Evolutionary conservation across 2,329 filamentous ascomycete species (phyloP).

Genomic region (Fusarium albosuccineum): DNA sequence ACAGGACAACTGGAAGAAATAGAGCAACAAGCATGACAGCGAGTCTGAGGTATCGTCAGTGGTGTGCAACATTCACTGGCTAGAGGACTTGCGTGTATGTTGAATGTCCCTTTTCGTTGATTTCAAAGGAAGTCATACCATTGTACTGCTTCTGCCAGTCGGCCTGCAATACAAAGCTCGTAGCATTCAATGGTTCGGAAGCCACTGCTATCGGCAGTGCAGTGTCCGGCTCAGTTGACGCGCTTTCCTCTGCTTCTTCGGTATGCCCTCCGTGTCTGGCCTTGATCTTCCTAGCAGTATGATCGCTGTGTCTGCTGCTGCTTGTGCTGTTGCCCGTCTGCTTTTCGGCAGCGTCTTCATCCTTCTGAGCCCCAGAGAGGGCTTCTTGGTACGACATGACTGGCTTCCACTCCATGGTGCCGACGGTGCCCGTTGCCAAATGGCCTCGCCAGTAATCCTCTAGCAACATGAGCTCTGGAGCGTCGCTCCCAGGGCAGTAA

Average conservation of each 20-base stretch:
- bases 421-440: background rate
- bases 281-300: slow-evolving; percentile 4
- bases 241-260: slow-evolving; percentile 9
- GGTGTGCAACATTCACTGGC: background rate
- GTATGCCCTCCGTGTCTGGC: slow-evolving; percentile 29
- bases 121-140: slow-evolving; percentile 65
- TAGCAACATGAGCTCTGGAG: slow-evolving; percentile 4
- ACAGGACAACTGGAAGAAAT: slow-evolving; percentile 18
- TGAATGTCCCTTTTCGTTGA: slow-evolving; percentile 53
- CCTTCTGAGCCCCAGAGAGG: slow-evolving; percentile 34
- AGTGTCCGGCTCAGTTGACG: slow-evolving; percentile 15
- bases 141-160: slow-evolving; percentile 60
- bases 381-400: slow-evolving; percentile 43
- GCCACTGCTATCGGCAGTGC: slow-evolving; percentile 42
- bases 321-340: background rate
- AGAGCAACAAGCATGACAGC: slow-evolving; percentile 30
- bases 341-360: slow-evolving; percentile 32
- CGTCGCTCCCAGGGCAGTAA: slow-evolving; percentile 17
- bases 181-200: slow-evolving; percentile 47
- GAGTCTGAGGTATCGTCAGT: background rate
- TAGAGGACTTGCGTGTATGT: slow-evolving; percentile 34
- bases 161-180: slow-evolving; percentile 47
- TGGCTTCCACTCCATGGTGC: slow-evolving; percentile 31
- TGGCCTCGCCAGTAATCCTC: slow-evolving; percentile 20
- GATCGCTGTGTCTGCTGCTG: background rate